These are phyloP conservation scores for Aschersonia sp. DNA, from an alignment of 2,329 filamentous ascomycete genomes.

Conservation along the genomic window DNA sequence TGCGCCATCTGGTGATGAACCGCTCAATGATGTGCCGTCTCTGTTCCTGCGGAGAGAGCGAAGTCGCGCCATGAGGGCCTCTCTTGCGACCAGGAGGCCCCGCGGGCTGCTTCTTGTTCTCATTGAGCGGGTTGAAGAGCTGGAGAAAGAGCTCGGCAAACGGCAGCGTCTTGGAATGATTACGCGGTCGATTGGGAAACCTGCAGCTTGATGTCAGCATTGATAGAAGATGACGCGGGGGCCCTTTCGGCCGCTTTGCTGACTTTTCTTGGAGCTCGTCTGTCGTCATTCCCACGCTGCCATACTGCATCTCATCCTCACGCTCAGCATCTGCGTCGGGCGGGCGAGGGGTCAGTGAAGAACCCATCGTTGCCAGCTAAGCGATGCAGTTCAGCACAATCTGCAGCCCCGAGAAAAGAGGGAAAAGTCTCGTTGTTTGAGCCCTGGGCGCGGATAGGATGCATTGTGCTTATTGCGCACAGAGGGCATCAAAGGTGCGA, in stretches of 20 bases:
- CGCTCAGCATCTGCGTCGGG: conserved; percentile 20
- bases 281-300: conserved; percentile 19
- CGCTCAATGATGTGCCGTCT: conserved; percentile 68
- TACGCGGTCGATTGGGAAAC: conserved; percentile 71
- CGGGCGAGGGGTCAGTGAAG: no score
- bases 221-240: background rate
- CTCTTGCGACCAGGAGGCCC: conserved; percentile 37
- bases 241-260: background rate
- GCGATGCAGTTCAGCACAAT: no score
- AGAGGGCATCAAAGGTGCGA: no score
- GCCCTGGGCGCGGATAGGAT: no score
- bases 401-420: no score
- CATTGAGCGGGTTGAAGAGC: conserved; percentile 68
- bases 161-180: conserved; percentile 61
- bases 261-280: conserved; percentile 31
- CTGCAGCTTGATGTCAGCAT: conserved; percentile 22
- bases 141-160: conserved; percentile 67
- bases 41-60: conserved; percentile 59
- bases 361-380: no score
- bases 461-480: no score
- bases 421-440: no score
- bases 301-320: conserved; percentile 40
- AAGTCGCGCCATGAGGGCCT: conserved; percentile 42
- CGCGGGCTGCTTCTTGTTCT: conserved; percentile 64
- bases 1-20: conserved; percentile 78